phyloP scores from a whole-genome alignment of 257 asterid genomes.

The Gentiana dahurica region DNA sequence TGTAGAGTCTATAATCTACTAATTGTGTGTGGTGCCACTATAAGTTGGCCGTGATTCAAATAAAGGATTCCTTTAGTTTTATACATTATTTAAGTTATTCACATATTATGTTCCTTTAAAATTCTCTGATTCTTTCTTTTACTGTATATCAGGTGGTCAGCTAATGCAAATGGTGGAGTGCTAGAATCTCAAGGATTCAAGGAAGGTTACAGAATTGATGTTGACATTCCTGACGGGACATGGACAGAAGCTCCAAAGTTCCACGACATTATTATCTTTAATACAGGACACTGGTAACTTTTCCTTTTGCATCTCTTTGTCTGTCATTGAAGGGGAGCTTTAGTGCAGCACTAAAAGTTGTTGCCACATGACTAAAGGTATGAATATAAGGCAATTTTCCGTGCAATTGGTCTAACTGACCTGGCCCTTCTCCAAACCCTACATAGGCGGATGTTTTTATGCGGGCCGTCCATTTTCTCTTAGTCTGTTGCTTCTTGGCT shows the following conservation, averaged over 20 bases:
- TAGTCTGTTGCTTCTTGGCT: background rate
- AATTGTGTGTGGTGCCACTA: too few species aligned
- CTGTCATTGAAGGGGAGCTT: background rate
- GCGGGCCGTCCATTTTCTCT: background rate
- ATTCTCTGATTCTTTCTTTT: background rate
- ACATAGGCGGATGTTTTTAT: too few species aligned
- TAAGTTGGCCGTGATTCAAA: too few species aligned
- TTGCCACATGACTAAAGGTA: too few species aligned
- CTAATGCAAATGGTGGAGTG: constrained; percentile 41
- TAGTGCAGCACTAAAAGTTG: too few species aligned
- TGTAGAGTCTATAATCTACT: too few species aligned
- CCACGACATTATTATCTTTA: constrained; percentile 77
- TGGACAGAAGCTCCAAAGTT: constrained; percentile 72
- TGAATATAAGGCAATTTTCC: too few species aligned
- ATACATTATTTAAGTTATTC: background rate
- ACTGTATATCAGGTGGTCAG: constrained; percentile 58
- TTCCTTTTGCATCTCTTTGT: constrained; percentile 4
- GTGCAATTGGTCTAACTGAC: too few species aligned
- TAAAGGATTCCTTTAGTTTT: too few species aligned
- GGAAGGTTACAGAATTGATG: constrained; percentile 83
- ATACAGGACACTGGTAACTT: constrained; percentile 90
- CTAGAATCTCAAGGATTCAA: constrained; percentile 87
- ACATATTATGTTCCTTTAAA: constrained; percentile 2
- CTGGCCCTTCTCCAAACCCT: too few species aligned
- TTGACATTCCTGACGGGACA: constrained; percentile 83